Percentiles rank a stretch among this genome's conserved stretches.
phyloP scores from a whole-genome alignment of 1,284 basidiomycete genomes.

The Anthracocystis panici-leucophaei region DNA sequence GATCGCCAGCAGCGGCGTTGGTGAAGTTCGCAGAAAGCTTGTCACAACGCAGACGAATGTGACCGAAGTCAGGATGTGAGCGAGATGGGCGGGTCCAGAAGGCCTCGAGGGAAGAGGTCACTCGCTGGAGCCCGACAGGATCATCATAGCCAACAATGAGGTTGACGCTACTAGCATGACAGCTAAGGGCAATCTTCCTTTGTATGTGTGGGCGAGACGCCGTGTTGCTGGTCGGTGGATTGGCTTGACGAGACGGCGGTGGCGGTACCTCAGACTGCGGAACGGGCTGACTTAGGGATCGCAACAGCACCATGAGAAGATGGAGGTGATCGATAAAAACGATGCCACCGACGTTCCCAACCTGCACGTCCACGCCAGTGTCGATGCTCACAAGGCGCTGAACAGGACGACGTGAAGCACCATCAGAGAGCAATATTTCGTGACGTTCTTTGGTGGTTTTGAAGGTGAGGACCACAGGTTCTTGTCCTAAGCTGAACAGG shows the following conservation, averaged over 20 bases:
- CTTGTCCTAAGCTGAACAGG: slow-evolving; percentile 36
- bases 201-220: background rate
- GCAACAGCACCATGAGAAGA: slow-evolving; percentile 14
- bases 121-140: background rate
- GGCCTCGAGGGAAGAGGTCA: slow-evolving; percentile 9
- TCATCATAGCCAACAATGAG: slow-evolving; percentile 50
- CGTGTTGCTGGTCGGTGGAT: background rate
- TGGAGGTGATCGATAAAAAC: slow-evolving; percentile 37
- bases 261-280: background rate
- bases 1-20: background rate
- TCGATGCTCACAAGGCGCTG: slow-evolving; percentile 33
- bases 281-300: background rate
- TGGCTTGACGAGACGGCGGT: background rate
- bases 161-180: slow-evolving; percentile 28
- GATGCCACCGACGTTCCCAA: slow-evolving; percentile 32
- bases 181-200: slow-evolving; percentile 15
- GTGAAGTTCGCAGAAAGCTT: slow-evolving; percentile 18
- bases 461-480: slow-evolving; percentile 16
- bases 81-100: slow-evolving; percentile 54
- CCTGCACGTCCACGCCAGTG: slow-evolving; percentile 27
- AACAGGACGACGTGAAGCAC: slow-evolving; percentile 17
- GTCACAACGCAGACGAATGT: slow-evolving; percentile 50
- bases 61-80: slow-evolving; percentile 47
- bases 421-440: background rate
- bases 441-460: slow-evolving; percentile 44